Percentiles rank a stretch among this genome's conserved stretches.
phyloP scores from a whole-genome alignment of 129 eudicot species.

The Centella asiatica region DNA sequence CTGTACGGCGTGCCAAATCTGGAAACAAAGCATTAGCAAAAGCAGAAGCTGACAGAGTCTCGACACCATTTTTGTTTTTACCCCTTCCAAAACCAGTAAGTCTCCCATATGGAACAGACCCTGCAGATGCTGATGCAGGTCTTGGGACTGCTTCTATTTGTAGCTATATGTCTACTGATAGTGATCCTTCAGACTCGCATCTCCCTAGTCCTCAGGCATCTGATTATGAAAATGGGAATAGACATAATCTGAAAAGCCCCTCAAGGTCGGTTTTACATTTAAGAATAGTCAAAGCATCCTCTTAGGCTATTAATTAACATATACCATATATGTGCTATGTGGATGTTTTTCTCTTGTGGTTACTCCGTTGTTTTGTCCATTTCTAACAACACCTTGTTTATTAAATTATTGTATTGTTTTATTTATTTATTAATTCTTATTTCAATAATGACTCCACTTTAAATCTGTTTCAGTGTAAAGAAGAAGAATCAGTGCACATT shows the following conservation, averaged over 20 bases:
- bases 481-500: slow-evolving; percentile 19
- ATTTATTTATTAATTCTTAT: too few relatives aligned
- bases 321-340: not conserved
- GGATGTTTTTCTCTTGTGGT: not conserved
- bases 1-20: slow-evolving; percentile 20
- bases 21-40: slow-evolving; percentile 30
- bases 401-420: too few relatives aligned
- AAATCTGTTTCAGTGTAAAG: slow-evolving; percentile 12
- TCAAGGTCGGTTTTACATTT: slow-evolving; percentile 33
- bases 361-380: not conserved
- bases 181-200: slow-evolving; percentile 43
- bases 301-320: not conserved
- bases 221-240: slow-evolving; percentile 41
- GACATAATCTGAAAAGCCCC: slow-evolving; percentile 37
- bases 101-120: slow-evolving; percentile 20
- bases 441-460: too few relatives aligned
- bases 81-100: slow-evolving; percentile 33
- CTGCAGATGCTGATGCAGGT: slow-evolving; percentile 36
- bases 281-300: not conserved
- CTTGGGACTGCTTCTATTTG: slow-evolving; percentile 39
- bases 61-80: slow-evolving; percentile 21
- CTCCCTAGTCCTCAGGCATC: slow-evolving; percentile 51
- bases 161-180: slow-evolving; percentile 29
- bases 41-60: slow-evolving; percentile 19
- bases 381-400: not conserved